A percentile compares a stretch with the other conserved stretches of the same genome.
phyloP scores from a whole-genome alignment of 2,329 filamentous ascomycete species.

The Ascocoryne sarcoides region DNA sequence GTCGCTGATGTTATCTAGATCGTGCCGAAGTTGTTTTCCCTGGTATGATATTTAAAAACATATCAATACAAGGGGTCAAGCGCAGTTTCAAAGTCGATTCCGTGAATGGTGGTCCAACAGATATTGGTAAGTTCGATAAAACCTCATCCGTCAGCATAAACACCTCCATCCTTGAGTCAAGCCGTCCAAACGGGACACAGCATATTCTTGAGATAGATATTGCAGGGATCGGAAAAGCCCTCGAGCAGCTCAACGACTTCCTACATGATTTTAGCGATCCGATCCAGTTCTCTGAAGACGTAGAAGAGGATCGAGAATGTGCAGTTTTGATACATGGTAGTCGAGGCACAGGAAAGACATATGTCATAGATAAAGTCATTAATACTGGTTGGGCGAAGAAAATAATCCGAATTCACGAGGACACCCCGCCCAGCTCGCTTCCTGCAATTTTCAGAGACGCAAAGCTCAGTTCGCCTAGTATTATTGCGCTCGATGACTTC shows the following conservation, averaged over 20 bases:
- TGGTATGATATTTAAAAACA: slow-evolving; percentile 61
- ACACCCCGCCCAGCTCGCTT: slow-evolving; percentile 50
- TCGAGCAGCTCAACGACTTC: slow-evolving; percentile 57
- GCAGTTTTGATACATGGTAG: slow-evolving; percentile 60
- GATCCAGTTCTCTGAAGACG: slow-evolving; percentile 17
- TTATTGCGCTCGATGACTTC: slow-evolving; percentile 72
- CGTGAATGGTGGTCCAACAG: slow-evolving; percentile 42
- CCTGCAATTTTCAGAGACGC: slow-evolving; percentile 64
- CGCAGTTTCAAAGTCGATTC: slow-evolving; percentile 52
- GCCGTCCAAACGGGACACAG: slow-evolving; percentile 3
- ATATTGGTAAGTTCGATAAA: slow-evolving; percentile 23
- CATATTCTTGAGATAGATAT: slow-evolving; percentile 39
- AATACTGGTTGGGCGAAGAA: slow-evolving; percentile 57
- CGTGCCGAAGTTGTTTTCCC: slow-evolving; percentile 60
- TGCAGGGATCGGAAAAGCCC: slow-evolving; percentile 58
- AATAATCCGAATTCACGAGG: slow-evolving; percentile 51
- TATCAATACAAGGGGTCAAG: slow-evolving; percentile 45
- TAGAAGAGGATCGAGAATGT: slow-evolving; percentile 26
- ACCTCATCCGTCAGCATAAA: slow-evolving; percentile 22
- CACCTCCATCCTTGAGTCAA: slow-evolving; percentile 7
- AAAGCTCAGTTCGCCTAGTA: slow-evolving; percentile 58
- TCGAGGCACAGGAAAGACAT: slow-evolving; percentile 75
- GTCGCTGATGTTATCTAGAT: slow-evolving; percentile 31
- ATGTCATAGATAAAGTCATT: slow-evolving; percentile 60
- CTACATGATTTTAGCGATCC: slow-evolving; percentile 46